phyloP scores from a whole-genome alignment of 768 basidiomycete species.

The Tulasnella sp. region DNA sequence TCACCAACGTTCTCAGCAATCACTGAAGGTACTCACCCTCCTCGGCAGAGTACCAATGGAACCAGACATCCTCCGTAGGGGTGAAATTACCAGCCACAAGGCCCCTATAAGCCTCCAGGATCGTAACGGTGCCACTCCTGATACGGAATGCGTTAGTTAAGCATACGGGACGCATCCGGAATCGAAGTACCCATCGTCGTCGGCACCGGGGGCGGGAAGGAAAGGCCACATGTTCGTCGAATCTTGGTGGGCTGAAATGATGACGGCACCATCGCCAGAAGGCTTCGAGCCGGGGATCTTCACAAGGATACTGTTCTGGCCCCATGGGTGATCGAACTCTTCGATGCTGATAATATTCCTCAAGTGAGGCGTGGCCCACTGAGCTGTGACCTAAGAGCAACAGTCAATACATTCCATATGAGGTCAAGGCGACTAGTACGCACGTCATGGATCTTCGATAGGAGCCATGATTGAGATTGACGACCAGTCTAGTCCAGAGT shows the following conservation, averaged over 20 bases:
- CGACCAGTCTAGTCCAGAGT: slow-evolving; percentile 45
- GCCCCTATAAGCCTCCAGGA: slow-evolving; percentile 22
- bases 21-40: slow-evolving; percentile 9
- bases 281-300: slow-evolving; percentile 59
- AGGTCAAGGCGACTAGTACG: not conserved
- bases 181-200: slow-evolving; percentile 22
- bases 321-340: slow-evolving; percentile 74
- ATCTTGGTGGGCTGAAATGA: slow-evolving; percentile 73
- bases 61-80: slow-evolving; percentile 20
- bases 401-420: not conserved
- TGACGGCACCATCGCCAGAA: slow-evolving; percentile 42
- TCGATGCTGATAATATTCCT: slow-evolving; percentile 45
- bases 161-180: not conserved
- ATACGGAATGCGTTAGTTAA: not conserved
- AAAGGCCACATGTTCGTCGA: slow-evolving; percentile 35
- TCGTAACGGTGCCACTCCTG: slow-evolving; percentile 21
- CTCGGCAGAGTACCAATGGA: slow-evolving; percentile 23
- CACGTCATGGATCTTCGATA: slow-evolving; percentile 54
- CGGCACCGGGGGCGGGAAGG: slow-evolving; percentile 24
- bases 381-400: slow-evolving; percentile 42
- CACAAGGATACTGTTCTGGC: slow-evolving; percentile 68
- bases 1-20: not conserved
- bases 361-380: slow-evolving; percentile 47
- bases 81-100: slow-evolving; percentile 20
- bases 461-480: slow-evolving; percentile 67